Conservation (phyloP, 1,284 basidiomycete species). For the Sporisorium reilianum region DNA sequence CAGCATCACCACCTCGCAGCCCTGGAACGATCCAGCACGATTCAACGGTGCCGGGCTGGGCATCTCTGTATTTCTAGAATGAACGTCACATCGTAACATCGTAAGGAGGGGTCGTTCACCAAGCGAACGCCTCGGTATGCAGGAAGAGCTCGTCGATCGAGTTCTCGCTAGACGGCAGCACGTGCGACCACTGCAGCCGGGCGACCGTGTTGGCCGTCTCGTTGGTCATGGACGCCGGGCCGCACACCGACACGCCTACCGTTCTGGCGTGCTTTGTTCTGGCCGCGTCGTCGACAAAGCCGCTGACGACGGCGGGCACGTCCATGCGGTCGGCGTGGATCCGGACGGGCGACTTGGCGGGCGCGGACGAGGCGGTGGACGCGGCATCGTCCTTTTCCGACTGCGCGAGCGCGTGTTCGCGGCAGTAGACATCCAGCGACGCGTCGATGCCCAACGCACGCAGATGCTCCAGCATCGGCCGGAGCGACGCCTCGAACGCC, state of each 20-base stretch:
- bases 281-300: constrained; percentile 13
- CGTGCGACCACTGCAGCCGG: constrained; percentile 37
- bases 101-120: constrained; percentile 12
- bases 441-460: constrained; percentile 22
- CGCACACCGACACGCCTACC: constrained; percentile 44
- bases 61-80: constrained; percentile 38
- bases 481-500: constrained; percentile 22
- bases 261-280: not conserved
- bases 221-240: constrained; percentile 41
- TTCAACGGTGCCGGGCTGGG: constrained; percentile 34
- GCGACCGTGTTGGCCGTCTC: constrained; percentile 43
- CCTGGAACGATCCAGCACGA: constrained; percentile 32
- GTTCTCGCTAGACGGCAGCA: constrained; percentile 5
- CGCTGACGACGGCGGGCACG: constrained; percentile 8
- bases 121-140: constrained; percentile 47
- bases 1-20: constrained; percentile 3
- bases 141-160: constrained; percentile 36
- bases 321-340: constrained; percentile 19
- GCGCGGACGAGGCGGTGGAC: not conserved
- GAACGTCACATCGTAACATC: not conserved
- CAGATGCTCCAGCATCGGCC: constrained; percentile 29
- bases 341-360: constrained; percentile 10
- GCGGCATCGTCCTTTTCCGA: not conserved
- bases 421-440: constrained; percentile 34
- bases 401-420: not conserved